These are phyloP conservation scores for Casuarina cunninghamiana DNA, from an alignment of 306 rosid species.

Conservation along the genomic window DNA sequence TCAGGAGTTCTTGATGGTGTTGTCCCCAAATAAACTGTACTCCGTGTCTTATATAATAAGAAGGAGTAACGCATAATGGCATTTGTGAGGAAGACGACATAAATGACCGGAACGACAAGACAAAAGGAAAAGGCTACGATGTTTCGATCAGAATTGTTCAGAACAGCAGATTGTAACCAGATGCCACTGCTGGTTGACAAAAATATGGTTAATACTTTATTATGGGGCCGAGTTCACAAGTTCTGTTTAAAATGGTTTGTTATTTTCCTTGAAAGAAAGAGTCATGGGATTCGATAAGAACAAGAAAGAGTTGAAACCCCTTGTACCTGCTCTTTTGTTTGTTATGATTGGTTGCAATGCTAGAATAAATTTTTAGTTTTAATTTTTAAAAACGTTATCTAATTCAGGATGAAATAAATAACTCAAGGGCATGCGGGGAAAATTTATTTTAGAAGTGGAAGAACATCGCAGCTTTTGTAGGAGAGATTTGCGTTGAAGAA, in stretches of 20 bases:
- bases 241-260: neutral
- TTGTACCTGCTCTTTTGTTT: neutral
- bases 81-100: neutral
- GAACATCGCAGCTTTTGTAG: too few species aligned
- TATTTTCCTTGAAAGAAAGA: neutral
- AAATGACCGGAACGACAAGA: neutral
- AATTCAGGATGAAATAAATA: neutral
- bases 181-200: neutral
- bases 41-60: neutral
- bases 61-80: neutral
- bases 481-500: neutral
- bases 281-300: neutral
- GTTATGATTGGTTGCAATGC: neutral
- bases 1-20: neutral
- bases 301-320: neutral
- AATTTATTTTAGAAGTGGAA: too few species aligned
- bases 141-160: neutral
- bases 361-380: neutral
- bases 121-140: neutral
- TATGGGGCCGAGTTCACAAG: neutral
- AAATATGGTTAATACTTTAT: neutral
- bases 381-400: neutral
- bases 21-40: neutral
- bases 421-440: too few species aligned
- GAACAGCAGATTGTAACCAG: neutral